A percentile compares a stretch with the other conserved stretches of the same genome.
Evolutionary conservation across 139 green algal genomes (phyloP).

Genomic region (Volvox reticuliferus): DNA sequence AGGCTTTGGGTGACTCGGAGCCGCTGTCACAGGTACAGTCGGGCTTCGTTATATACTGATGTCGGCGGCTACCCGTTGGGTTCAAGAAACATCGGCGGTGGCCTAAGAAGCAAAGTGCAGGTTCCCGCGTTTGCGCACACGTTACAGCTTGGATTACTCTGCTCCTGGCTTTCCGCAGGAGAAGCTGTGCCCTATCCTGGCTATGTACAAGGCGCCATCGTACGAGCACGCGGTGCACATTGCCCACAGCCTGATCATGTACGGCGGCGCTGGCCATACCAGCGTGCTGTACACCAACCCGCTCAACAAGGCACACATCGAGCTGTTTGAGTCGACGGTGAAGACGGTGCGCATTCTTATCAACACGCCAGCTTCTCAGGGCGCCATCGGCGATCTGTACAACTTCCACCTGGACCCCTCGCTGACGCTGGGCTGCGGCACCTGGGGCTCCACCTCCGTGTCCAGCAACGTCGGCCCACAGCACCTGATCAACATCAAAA

Average conservation of each 20-base stretch:
- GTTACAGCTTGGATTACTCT: too few relatives aligned
- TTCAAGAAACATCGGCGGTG: too few relatives aligned
- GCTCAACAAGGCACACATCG: conserved; percentile 69
- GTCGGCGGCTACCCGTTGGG: too few relatives aligned
- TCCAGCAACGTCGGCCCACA: conserved; percentile 77
- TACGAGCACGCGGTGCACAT: conserved; percentile 62
- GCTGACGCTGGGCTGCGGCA: conserved; percentile 79
- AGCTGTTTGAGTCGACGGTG: conserved; percentile 58
- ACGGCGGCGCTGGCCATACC: conserved; percentile 70
- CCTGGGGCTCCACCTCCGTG: conserved; percentile 74
- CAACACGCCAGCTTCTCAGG: conserved; percentile 71
- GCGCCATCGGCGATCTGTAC: conserved; percentile 75
- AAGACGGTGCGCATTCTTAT: conserved; percentile 78
- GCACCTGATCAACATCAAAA: conserved; percentile 83
- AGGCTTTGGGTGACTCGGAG: conserved; percentile 66
- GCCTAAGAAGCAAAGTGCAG: too few relatives aligned
- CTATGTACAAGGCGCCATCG: conserved; percentile 58
- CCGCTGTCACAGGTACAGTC: conserved; percentile 61
- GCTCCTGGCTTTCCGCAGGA: conserved; percentile 47
- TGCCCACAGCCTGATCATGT: conserved; percentile 66
- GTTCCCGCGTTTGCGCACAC: too few relatives aligned
- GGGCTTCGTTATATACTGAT: neutral
- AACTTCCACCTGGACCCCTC: conserved; percentile 85
- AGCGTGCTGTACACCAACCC: conserved; percentile 76
- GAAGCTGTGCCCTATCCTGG: conserved; percentile 82